A percentile compares a stretch with the other conserved stretches of the same genome.
These are phyloP conservation scores for Antrodiella citrinella DNA, from an alignment of 768 basidiomycete species.

Conservation along the genomic window DNA sequence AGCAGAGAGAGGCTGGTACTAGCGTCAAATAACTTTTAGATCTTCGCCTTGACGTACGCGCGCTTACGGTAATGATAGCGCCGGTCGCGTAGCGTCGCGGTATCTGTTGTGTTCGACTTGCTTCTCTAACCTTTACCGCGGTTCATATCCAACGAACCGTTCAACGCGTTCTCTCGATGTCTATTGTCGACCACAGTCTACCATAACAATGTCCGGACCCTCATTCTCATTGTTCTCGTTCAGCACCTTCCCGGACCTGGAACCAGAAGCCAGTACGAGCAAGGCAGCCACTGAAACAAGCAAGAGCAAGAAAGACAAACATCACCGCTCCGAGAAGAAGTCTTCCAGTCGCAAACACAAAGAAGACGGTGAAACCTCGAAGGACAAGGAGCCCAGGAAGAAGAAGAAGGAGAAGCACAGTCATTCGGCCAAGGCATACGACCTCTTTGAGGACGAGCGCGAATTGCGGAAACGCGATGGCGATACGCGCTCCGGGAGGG, in stretches of 20 bases:
- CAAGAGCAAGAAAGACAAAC: not conserved
- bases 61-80: not conserved
- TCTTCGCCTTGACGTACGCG: too few species aligned
- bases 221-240: constrained; percentile 63
- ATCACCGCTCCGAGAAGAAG: not conserved
- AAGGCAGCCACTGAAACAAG: not conserved
- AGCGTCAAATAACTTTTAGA: too few species aligned
- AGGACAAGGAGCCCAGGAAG: constrained; percentile 23
- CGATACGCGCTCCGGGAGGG: constrained; percentile 15
- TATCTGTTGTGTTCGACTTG: too few species aligned
- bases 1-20: too few species aligned
- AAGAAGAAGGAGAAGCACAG: constrained; percentile 19
- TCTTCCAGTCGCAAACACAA: constrained; percentile 2
- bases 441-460: constrained; percentile 4
- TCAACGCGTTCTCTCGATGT: too few species aligned
- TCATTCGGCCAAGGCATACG: constrained; percentile 9
- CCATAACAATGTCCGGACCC: constrained; percentile 40
- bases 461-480: constrained; percentile 24
- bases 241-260: constrained; percentile 60
- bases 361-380: constrained; percentile 13
- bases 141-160: too few species aligned
- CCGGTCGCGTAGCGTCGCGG: too few species aligned
- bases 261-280: constrained; percentile 31
- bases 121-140: too few species aligned
- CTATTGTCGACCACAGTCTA: too few species aligned